Evolutionary conservation across 129 eudicot genomes (phyloP), one percentile per base, ranked within the genome.

Genomic region (Saussurea involucrata): DNA sequence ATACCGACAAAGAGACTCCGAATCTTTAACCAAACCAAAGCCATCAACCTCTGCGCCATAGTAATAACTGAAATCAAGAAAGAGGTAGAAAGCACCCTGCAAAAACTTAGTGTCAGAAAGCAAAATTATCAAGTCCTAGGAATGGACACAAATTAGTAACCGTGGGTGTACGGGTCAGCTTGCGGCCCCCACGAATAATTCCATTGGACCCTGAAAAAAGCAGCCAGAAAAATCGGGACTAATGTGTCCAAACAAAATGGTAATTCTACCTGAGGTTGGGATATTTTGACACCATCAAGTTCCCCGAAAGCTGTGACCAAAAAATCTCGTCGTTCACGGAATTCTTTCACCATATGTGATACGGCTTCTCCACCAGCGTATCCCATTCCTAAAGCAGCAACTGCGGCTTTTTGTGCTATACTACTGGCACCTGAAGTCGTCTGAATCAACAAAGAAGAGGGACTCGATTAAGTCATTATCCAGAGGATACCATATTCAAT

Each of bases 51-150:
- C 83, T 0, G 71, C 31, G 8, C 98, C 98, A 71, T 91, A 91
- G 88, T 91, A 95, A 75, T 82, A 77, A 88, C 98, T 95, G 79
- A 95, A 91, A 85, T 95, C 98, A 74, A 95, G 87, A 84, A 95
- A 91, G 22, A 95, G 96, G 78, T 95, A 95, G 81, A 95, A 95
- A 67, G 98, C 98, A 76, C 98, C 98, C 97, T 95, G 90, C 81
- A 83, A 79, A 66, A 13, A 7, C 69, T 6, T 40, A 37, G 46
- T 40, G 4, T 53, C 58, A 86, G 8, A 22, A 40, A 46, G 33
- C 73, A 20, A 66, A 11, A 74, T 76, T 22, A 31, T 42, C 27
- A 74, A 46, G 61, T 8, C 60, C 67, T 29, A 4, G 28, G 17
- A 34, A 24, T 24, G 63, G 68, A 58, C 25, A 31, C 32, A 24